These are phyloP conservation scores for Podaxis sp. DNA, from an alignment of 768 basidiomycete genomes.

Conservation along the genomic window DNA sequence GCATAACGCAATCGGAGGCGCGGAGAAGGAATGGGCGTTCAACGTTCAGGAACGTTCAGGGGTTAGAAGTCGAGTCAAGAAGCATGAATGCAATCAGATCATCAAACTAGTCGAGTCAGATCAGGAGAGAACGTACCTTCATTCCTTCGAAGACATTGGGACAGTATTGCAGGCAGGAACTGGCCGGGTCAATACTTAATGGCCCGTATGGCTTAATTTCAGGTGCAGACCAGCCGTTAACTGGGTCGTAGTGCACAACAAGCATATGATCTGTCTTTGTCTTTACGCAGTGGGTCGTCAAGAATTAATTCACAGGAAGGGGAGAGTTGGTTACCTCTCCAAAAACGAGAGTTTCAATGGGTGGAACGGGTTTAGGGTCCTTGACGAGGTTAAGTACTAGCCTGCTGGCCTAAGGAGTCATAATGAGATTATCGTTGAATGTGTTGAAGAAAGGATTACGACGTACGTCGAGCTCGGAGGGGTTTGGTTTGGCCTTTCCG, in stretches of 20 bases:
- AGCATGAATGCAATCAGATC: neutral
- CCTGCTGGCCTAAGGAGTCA: constrained; percentile 46
- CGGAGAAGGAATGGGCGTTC: neutral
- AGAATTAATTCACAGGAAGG: neutral
- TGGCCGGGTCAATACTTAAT: constrained; percentile 63
- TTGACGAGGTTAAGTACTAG: constrained; percentile 46
- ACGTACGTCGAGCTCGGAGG: neutral
- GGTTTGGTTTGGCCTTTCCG: neutral
- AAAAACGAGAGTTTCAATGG: constrained; percentile 47
- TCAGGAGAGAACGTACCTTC: constrained; percentile 40
- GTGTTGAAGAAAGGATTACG: neutral
- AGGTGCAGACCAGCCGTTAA: constrained; percentile 66
- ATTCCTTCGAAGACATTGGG: constrained; percentile 87
- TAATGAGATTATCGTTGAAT: neutral
- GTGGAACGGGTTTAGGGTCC: constrained; percentile 49
- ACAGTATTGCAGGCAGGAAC: constrained; percentile 85
- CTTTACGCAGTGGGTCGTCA: constrained; percentile 27
- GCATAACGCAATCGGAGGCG: neutral
- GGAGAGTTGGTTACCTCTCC: constrained; percentile 45
- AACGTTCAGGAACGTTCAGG: neutral
- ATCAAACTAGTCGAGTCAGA: neutral
- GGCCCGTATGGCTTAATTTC: constrained; percentile 76
- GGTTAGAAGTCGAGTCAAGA: too few species aligned
- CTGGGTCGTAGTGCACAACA: constrained; percentile 57
- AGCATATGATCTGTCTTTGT: constrained; percentile 81